These are phyloP conservation scores for Trichosanthes truncata DNA, from an alignment of 306 rosid species.

Conservation along the genomic window DNA sequence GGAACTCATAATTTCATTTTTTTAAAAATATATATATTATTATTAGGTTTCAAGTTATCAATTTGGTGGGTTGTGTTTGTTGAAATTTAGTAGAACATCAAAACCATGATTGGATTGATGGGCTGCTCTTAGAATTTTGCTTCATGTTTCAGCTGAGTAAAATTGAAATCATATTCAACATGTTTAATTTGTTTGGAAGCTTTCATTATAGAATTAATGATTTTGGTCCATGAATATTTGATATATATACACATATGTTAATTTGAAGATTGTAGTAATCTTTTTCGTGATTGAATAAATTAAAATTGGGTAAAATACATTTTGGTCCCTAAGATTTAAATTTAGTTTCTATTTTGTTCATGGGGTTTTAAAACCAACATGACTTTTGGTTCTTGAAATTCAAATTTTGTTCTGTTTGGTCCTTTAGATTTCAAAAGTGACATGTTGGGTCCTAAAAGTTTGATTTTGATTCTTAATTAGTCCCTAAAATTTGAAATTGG, in stretches of 20 bases:
- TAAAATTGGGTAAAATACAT: too few species aligned
- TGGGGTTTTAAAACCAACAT: too few species aligned
- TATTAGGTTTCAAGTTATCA: neutral
- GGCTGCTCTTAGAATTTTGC: neutral
- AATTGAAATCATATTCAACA: neutral
- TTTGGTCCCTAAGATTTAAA: too few species aligned
- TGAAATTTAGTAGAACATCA: neutral
- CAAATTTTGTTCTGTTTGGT: too few species aligned
- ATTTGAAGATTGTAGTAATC: neutral
- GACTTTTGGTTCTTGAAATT: too few species aligned
- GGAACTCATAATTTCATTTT: neutral
- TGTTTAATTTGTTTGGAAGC: neutral
- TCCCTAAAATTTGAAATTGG: too few species aligned
- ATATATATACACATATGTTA: too few species aligned
- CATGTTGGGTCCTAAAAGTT: too few species aligned
- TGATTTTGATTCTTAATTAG: too few species aligned
- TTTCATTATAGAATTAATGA: neutral
- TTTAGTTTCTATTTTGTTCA: too few species aligned
- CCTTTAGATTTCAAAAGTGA: too few species aligned
- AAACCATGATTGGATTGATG: conserved; percentile 3
- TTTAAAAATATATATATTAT: neutral
- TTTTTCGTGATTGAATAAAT: too few species aligned
- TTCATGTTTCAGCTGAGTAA: neutral
- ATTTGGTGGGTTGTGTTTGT: neutral
- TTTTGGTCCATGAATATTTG: neutral